Percentiles rank a stretch among this genome's conserved stretches.
These are phyloP conservation scores for Physcia stellaris DNA, from an alignment of 495 filamentous ascomycete species.

Conservation along the genomic window DNA sequence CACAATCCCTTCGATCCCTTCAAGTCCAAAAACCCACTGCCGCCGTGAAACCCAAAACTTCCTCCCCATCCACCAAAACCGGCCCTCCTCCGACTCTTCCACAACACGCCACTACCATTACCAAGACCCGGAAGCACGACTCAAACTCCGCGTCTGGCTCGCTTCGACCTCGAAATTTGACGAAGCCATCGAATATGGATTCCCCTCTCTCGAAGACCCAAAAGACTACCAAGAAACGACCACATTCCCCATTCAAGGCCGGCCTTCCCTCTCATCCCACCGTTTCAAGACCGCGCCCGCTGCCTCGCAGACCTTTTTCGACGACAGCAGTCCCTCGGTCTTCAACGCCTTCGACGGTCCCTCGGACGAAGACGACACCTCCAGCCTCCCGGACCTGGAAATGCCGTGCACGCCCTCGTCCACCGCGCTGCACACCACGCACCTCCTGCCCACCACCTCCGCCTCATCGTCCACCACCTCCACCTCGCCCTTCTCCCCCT, in stretches of 20 bases:
- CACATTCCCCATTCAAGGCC: slow-evolving; percentile 4
- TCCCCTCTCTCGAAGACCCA: slow-evolving; percentile 47
- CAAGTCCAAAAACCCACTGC: slow-evolving; percentile 20
- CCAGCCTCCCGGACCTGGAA: slow-evolving; percentile 32
- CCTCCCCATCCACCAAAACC: slow-evolving; percentile 17
- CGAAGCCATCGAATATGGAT: slow-evolving; percentile 87
- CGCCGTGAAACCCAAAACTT: slow-evolving; percentile 26
- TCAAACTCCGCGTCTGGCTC: slow-evolving; percentile 78
- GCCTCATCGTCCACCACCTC: background rate
- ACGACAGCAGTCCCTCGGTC: slow-evolving; percentile 26
- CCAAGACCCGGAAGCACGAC: slow-evolving; percentile 76
- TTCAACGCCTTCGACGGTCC: slow-evolving; percentile 14
- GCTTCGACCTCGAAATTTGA: slow-evolving; percentile 92
- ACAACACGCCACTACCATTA: slow-evolving; percentile 60
- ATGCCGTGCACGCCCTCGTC: slow-evolving; percentile 14
- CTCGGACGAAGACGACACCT: slow-evolving; percentile 31
- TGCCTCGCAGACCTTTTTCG: slow-evolving; percentile 28
- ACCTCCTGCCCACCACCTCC: slow-evolving; percentile 4
- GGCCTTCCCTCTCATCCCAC: slow-evolving; percentile 8
- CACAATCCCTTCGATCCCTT: background rate
- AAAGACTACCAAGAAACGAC: slow-evolving; percentile 19
- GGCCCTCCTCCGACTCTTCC: slow-evolving; percentile 27
- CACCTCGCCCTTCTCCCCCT: slow-evolving; percentile 2
- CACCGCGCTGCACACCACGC: slow-evolving; percentile 11
- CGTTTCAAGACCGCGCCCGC: slow-evolving; percentile 10